Conservation (phyloP, 306 rosid species). For the Albizia julibrissin region DNA sequence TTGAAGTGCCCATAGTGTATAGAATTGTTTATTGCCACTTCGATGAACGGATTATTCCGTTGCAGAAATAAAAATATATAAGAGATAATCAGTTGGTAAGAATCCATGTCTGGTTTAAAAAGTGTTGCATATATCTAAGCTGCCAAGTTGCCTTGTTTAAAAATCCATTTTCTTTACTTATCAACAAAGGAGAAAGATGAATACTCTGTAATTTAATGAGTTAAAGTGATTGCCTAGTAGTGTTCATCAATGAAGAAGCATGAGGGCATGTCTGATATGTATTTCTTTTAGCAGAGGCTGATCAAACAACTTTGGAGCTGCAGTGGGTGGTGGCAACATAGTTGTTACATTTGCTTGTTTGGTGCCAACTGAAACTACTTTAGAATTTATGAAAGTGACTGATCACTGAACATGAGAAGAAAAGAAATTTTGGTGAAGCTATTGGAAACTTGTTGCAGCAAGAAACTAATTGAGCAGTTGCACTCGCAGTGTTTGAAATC, state of each 20-base stretch:
- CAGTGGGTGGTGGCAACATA: background rate
- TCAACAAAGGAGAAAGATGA: background rate
- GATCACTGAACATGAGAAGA: constrained; percentile 50
- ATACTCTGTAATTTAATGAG: background rate
- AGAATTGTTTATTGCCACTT: constrained; percentile 38
- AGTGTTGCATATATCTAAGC: background rate
- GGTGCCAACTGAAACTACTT: background rate
- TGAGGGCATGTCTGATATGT: background rate
- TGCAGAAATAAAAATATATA: background rate
- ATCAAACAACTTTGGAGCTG: background rate
- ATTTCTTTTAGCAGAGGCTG: background rate
- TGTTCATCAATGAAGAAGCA: background rate
- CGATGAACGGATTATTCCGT: constrained; percentile 2
- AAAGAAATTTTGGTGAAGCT: constrained; percentile 45
- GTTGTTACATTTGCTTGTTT: background rate
- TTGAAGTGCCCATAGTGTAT: constrained; percentile 42
- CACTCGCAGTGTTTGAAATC: constrained; percentile 53
- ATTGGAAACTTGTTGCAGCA: constrained; percentile 47
- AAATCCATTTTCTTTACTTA: background rate
- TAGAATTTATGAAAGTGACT: constrained; percentile 5
- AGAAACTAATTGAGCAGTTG: constrained; percentile 45
- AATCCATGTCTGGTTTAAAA: background rate
- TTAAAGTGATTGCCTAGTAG: background rate
- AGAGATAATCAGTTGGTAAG: background rate
- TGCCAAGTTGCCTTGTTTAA: background rate